phyloP scores from a whole-genome alignment of 2,329 filamentous ascomycete species.

The Nothophoma quercina region DNA sequence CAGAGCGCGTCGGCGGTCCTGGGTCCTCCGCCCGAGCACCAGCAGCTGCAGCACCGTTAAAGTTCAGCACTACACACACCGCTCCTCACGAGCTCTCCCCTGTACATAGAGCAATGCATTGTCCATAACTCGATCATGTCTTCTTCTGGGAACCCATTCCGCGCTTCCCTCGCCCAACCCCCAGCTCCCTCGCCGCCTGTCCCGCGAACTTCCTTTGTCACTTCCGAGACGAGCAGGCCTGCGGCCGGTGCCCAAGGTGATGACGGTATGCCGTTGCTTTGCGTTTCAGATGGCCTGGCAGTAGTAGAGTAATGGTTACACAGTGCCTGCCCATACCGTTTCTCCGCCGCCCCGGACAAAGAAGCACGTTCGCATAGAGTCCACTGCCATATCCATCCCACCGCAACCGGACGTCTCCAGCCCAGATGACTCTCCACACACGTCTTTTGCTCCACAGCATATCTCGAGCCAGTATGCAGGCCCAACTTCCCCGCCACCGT shows the following conservation, averaged over 20 bases:
- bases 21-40: conserved; percentile 28
- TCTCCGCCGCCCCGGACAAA: conserved; percentile 56
- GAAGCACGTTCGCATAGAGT: conserved; percentile 65
- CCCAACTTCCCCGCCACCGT: conserved; percentile 24
- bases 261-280: conserved; percentile 44
- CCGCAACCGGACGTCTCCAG: conserved; percentile 42
- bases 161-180: conserved; percentile 41
- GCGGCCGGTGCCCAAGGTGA: conserved; percentile 32
- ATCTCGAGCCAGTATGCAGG: conserved; percentile 23
- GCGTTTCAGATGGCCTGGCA: conserved; percentile 29
- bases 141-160: conserved; percentile 51
- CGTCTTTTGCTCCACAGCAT: conserved; percentile 26
- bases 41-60: conserved; percentile 28
- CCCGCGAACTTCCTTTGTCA: conserved; percentile 38
- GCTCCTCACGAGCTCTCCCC: conserved; percentile 32
- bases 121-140: conserved; percentile 48
- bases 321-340: conserved; percentile 38
- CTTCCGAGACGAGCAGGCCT: conserved; percentile 30
- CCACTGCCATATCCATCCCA: conserved; percentile 48
- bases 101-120: conserved; percentile 52
- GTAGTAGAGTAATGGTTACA: conserved; percentile 45
- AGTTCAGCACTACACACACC: conserved; percentile 26
- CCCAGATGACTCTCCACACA: conserved; percentile 27
- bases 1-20: conserved; percentile 25
- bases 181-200: conserved; percentile 29